Evolutionary conservation across 2,329 filamentous ascomycete species (phyloP), one percentile per base, ranked within the genome.

Genomic region (Cyclaneusma minus): DNA sequence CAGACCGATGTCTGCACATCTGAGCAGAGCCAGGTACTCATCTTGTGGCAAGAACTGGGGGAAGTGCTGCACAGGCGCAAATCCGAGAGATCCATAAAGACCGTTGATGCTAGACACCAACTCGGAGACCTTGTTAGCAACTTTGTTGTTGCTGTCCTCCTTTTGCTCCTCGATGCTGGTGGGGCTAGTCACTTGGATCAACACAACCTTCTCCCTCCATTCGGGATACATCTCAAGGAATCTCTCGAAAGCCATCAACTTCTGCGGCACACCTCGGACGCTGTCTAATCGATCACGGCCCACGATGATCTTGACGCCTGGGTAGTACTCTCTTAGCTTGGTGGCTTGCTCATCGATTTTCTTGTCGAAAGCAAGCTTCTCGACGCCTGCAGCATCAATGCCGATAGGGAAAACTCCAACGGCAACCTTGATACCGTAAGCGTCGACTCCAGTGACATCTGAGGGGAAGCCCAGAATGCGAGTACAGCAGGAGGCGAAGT

Each of bases 381-480:
- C 72, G 10, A 89, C 82, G 34, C 76, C 74, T 34, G 68, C 66
- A n/a, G 78, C 81, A 49, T 94, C 83, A 39, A 95, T 92, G 18
- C 87, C 89, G 35, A 94, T 93, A 10, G 87, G 85, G 48, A 93
- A 92, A 10, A 92, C 83, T 30, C 87, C 85, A 12, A 94, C 81
- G 27, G 85, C 81, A 13, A 93, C 83, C 39, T 87, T 80, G 7
- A 78, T 69, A 6, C 85, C 87, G 44, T 87, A 92, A 3, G 82
- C 81, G 48, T 93, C 82, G 4, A 94, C 81, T 5, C 85, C 83
- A 4, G 76, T 72, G 2, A 72, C 72, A 32, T 85, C 84, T 0
- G 83, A 91, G 23, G 83, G 78, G 44, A 92, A 92, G n/a, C 81
- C 80, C 6, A 94, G 63, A 25, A 94, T 78, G 14, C 85, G 72